Evolutionary conservation across 306 rosid genomes (phyloP).

Genomic region (Inga oerstediana): DNA sequence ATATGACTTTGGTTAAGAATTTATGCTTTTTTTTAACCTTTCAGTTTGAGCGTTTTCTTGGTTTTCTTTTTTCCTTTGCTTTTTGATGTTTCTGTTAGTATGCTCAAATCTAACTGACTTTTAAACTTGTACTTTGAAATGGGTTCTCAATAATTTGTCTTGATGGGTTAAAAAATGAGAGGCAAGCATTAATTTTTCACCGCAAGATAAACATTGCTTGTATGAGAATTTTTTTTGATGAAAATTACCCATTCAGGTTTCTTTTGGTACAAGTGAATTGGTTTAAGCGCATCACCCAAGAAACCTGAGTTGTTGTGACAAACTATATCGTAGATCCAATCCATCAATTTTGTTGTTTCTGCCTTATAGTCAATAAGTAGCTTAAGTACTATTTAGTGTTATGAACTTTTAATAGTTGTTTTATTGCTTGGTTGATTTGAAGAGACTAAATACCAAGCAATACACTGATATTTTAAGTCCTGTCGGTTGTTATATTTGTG

Average conservation of each 20-base stretch:
- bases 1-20: slow-evolving; percentile 13
- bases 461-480: not conserved
- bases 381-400: slow-evolving; percentile 5
- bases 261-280: not conserved
- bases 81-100: not conserved
- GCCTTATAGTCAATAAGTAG: not conserved
- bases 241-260: not conserved
- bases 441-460: no score
- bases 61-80: not conserved
- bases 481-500: slow-evolving; percentile 9
- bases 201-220: not conserved
- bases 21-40: not conserved
- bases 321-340: slow-evolving; percentile 3
- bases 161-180: not conserved
- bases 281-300: not conserved
- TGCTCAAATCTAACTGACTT: not conserved
- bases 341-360: slow-evolving; percentile 13
- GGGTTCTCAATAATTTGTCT: not conserved
- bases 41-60: not conserved
- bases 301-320: slow-evolving; percentile 1
- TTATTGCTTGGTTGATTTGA: slow-evolving; percentile 5
- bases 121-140: not conserved
- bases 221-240: not conserved
- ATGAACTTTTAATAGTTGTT: slow-evolving; percentile 1
- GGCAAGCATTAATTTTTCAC: not conserved